Evolutionary conservation across 2,329 filamentous ascomycete species (phyloP).

Genomic region (Elsinoe batatas): DNA sequence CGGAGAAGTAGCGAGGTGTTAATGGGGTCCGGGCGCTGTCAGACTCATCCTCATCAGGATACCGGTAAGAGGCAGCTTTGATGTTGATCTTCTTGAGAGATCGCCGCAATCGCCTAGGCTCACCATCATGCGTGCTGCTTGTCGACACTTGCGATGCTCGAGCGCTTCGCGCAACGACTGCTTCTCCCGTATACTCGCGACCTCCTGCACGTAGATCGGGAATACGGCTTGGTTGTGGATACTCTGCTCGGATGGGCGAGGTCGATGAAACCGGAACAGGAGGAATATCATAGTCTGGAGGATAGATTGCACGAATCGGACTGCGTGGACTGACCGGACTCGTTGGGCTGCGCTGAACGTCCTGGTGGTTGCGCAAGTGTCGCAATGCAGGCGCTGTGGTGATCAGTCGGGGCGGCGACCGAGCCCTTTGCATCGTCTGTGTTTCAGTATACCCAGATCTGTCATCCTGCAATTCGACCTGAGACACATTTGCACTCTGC

Average conservation of each 20-base stretch:
- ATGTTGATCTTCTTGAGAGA: conserved; percentile 48
- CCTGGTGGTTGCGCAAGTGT: conserved; percentile 18
- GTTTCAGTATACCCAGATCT: conserved; percentile 13
- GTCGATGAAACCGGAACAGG: conserved; percentile 18
- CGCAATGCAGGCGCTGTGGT: conserved; percentile 20
- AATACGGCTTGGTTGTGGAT: conserved; percentile 14
- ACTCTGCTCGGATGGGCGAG: conserved; percentile 23
- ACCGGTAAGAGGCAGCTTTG: conserved; percentile 43
- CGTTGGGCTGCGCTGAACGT: conserved; percentile 25
- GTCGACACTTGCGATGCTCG: conserved; percentile 5
- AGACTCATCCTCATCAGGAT: conserved; percentile 34
- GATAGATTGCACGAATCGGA: conserved; percentile 41
- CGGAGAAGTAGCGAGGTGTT: conserved; percentile 45
- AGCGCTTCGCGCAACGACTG: not conserved
- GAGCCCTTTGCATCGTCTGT: conserved; percentile 10
- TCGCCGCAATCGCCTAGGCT: conserved; percentile 26
- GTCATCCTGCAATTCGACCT: conserved; percentile 3
- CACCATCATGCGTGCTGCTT: not conserved
- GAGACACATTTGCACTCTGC: conserved; percentile 16
- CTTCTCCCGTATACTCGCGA: conserved; percentile 2
- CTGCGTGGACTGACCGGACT: conserved; percentile 28
- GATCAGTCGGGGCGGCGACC: conserved; percentile 20
- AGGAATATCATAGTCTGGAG: conserved; percentile 26
- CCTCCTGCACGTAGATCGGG: not conserved
- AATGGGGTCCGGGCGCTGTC: conserved; percentile 42